Base-by-base conservation (phyloP, 495 filamentous ascomycete genomes). In the Emericellopsis terricola region DNA sequence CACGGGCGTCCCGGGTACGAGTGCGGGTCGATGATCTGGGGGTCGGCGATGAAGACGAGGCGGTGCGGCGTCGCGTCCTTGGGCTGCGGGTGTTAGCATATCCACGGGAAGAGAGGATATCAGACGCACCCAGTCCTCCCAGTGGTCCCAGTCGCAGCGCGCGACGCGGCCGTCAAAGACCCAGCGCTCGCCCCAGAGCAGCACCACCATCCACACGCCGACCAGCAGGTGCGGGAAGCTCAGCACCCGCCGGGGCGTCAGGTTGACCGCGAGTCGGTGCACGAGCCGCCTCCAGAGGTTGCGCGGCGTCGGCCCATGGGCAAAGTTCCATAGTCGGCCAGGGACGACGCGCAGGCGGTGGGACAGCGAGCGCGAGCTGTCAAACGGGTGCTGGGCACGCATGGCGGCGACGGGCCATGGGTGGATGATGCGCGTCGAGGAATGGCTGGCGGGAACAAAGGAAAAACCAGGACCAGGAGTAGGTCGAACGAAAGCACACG, bases 1-100 rank as follows among this genome's bases (percentile, higher is more conserved):
- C 86, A 89, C 26, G 89, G 89, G 27, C 91, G 78, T 31, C 78
- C 89, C 13, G 89, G 81, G 50, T 99, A 96, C 10, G 84, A 89
- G 50, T 99, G 89, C 19, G 87, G 82, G 55, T 99, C 91, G 45
- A 94, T 83, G 21, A 99, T 65, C 51, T 99, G 91, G n/a, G 91
- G 91, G 49, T 99, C 91, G 26, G 91, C 86, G 38, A 99, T 62
- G 45, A 99, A 77, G 33, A 78, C 69, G 36, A 94, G 62, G 48
- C 78, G 82, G 54, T 96, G 84, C 2, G 91, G 91, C 17, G 62
- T 68, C 14, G 84, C 82, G 40, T 59, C 69, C 41, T 60, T 48
- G 38, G 82, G 81, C 89, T 94, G 34, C 8, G 28, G 28, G 28
- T 7, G 7, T 19, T 13, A 39, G 15, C 8, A 27, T 15, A 19